These are phyloP conservation scores for Helicostylum pulchrum DNA, from an alignment of 192 early-diverging fungal species.

Conservation along the genomic window DNA sequence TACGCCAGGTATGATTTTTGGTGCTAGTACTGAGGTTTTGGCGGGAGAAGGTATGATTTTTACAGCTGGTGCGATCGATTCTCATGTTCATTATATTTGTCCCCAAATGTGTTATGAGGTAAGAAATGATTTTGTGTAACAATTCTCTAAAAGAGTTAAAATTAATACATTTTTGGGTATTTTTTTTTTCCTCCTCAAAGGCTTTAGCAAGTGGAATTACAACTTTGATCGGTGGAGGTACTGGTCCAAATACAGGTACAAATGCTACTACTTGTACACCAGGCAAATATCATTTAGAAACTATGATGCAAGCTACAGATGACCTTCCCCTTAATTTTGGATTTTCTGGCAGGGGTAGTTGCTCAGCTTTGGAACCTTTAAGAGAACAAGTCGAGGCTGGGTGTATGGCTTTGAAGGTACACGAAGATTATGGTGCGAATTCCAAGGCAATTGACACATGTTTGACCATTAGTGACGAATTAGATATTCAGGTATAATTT, in stretches of 20 bases:
- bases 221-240: constrained; percentile 85
- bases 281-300: constrained; percentile 73
- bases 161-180: constrained; percentile 1
- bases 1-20: constrained; percentile 84
- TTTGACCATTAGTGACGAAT: constrained; percentile 75
- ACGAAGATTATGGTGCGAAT: constrained; percentile 96
- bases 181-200: constrained; percentile 34
- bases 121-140: not conserved
- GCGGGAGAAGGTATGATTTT: constrained; percentile 88
- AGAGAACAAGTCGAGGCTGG: constrained; percentile 83
- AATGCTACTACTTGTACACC: constrained; percentile 96
- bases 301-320: constrained; percentile 90
- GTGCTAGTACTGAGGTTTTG: constrained; percentile 84
- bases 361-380: constrained; percentile 59
- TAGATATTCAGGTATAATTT: constrained; percentile 67
- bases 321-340: constrained; percentile 87
- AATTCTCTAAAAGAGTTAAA: not conserved
- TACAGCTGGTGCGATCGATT: constrained; percentile 90
- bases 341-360: constrained; percentile 92
- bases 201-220: constrained; percentile 76
- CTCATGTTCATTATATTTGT: constrained; percentile 94
- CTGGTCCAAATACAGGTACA: constrained; percentile 92
- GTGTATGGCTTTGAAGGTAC: constrained; percentile 83
- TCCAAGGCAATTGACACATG: constrained; percentile 90
- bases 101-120: constrained; percentile 82